A percentile compares a stretch with the other conserved stretches of the same genome.
Evolutionary conservation across 495 filamentous ascomycete species (phyloP).

Genomic region (Hyaloscypha finlandica): DNA sequence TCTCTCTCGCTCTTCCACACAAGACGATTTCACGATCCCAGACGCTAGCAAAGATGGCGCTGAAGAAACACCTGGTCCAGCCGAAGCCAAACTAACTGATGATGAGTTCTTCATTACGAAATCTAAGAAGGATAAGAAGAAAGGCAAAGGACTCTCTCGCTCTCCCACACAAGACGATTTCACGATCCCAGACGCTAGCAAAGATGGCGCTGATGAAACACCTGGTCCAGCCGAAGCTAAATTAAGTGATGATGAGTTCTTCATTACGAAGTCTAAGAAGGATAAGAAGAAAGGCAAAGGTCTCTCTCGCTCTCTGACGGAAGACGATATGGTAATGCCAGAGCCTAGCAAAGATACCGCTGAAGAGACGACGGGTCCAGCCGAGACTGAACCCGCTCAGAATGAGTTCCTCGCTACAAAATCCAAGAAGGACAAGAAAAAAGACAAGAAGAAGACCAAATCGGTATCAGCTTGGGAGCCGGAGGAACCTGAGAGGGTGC

Average conservation of each 20-base stretch:
- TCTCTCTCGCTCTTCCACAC: conserved; percentile 23
- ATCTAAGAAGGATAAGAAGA: conserved; percentile 38
- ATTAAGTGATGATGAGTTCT: conserved; percentile 13
- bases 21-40: conserved; percentile 16
- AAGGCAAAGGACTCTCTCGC: conserved; percentile 30
- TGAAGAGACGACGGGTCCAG: neutral
- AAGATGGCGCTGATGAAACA: conserved; percentile 7
- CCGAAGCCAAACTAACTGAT: conserved; percentile 14
- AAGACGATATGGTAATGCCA: conserved; percentile 16
- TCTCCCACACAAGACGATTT: conserved; percentile 24
- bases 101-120: conserved; percentile 15
- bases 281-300: conserved; percentile 43
- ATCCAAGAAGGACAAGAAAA: conserved; percentile 34
- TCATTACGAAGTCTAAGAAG: conserved; percentile 32
- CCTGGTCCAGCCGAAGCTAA: conserved; percentile 8
- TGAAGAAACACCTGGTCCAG: conserved; percentile 6
- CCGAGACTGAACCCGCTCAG: neutral
- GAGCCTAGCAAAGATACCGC: conserved; percentile 14
- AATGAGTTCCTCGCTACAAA: conserved; percentile 7
- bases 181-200: conserved; percentile 16
- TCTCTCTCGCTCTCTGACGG: conserved; percentile 21
- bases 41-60: conserved; percentile 14
- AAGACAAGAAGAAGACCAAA: conserved; percentile 44
- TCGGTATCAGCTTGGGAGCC: conserved; percentile 23
- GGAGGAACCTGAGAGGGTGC: conserved; percentile 4